These are phyloP conservation scores for Calonectria pauciramosa DNA, from an alignment of 2,329 filamentous ascomycete genomes.

Conservation along the genomic window DNA sequence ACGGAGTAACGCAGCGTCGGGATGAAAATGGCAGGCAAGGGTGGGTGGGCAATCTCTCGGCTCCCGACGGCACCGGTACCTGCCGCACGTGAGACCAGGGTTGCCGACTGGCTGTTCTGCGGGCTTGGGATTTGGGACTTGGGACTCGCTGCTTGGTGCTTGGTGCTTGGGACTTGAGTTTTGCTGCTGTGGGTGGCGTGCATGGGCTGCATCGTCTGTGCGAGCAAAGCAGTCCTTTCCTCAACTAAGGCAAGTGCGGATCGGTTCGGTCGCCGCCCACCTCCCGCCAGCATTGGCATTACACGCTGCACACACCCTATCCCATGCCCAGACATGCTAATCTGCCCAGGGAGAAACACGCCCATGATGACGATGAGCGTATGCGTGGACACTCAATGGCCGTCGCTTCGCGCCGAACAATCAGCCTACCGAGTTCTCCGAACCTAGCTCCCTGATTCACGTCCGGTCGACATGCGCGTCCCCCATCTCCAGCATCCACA, in stretches of 20 bases:
- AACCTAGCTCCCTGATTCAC: not conserved
- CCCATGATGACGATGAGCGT: constrained; percentile 11
- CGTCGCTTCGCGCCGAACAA: constrained; percentile 19
- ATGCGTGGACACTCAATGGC: constrained; percentile 1
- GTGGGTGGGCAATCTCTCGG: constrained; percentile 11
- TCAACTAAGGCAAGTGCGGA: constrained; percentile 13
- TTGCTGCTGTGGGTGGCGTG: constrained; percentile 1
- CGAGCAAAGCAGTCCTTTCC: constrained; percentile 2
- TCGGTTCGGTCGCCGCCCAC: constrained; percentile 27
- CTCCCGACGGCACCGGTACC: constrained; percentile 20
- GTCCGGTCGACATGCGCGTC: constrained; percentile 19
- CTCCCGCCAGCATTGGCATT: constrained; percentile 15
- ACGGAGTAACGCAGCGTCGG: not conserved
- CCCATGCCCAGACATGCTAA: not conserved
- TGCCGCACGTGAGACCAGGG: constrained; percentile 20
- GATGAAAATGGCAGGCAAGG: constrained; percentile 9
- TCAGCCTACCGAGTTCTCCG: constrained; percentile 15
- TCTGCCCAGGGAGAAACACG: constrained; percentile 3
- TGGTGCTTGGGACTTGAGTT: not conserved
- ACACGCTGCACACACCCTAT: not conserved
- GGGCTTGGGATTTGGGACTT: not conserved
- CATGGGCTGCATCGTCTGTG: constrained; percentile 14
- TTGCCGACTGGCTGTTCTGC: not conserved
- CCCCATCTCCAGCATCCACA: constrained; percentile 16
- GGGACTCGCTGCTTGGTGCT: not conserved